Evolutionary conservation across 768 basidiomycete genomes (phyloP).

Genomic region (Podaxis carcinomalis): DNA sequence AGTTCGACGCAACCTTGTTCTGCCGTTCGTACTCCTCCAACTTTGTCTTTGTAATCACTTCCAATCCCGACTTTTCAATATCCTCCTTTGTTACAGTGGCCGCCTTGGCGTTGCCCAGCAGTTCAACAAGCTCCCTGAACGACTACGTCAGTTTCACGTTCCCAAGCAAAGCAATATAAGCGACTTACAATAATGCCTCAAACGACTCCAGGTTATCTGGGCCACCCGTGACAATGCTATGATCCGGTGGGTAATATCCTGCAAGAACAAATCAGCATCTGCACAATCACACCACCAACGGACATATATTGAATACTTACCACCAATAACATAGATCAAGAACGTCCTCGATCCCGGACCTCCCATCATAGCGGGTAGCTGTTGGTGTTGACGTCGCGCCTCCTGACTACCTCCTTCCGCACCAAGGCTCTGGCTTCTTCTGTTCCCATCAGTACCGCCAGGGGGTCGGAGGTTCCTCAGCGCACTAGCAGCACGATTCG

Average conservation of each 20-base stretch:
- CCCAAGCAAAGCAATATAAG: constrained; percentile 6
- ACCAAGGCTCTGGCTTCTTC: not conserved
- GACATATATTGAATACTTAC: constrained; percentile 28
- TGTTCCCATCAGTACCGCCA: not conserved
- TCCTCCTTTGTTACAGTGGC: constrained; percentile 81
- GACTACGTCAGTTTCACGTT: constrained; percentile 2
- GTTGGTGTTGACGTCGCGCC: constrained; percentile 7
- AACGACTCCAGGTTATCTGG: constrained; percentile 71
- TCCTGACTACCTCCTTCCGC: constrained; percentile 19
- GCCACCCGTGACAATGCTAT: constrained; percentile 80
- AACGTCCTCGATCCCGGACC: constrained; percentile 62
- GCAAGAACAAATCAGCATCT: constrained; percentile 8
- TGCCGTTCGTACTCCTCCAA: constrained; percentile 52
- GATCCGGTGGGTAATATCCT: constrained; percentile 93
- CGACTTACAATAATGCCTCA: constrained; percentile 67
- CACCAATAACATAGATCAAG: constrained; percentile 87
- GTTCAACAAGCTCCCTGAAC: constrained; percentile 72
- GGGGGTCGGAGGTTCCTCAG: constrained; percentile 50
- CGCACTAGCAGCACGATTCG: constrained; percentile 58
- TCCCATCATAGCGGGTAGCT: constrained; percentile 8
- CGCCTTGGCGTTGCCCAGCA: constrained; percentile 79
- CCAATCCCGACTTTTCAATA: constrained; percentile 79
- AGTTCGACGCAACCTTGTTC: constrained; percentile 70
- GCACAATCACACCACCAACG: not conserved
- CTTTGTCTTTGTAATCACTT: constrained; percentile 60